Evolutionary conservation across 2,329 filamentous ascomycete genomes (phyloP), one percentile per base, ranked within the genome.

Genomic region (Berkeleyomyces basicola): DNA sequence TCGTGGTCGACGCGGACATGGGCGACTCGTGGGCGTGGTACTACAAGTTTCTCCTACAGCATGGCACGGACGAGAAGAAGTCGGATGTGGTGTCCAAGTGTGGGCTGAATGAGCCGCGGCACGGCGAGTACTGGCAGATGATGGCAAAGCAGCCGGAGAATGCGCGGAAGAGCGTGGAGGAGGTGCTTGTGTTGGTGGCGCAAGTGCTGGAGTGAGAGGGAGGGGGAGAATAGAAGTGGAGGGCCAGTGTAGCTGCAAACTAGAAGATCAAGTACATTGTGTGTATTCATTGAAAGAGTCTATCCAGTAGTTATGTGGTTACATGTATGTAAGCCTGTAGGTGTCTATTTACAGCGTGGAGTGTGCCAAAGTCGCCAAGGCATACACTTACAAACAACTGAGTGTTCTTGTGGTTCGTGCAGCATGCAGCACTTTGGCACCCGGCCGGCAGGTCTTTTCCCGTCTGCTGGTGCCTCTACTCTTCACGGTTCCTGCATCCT

Each of bases 11-110:
- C 70, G 83, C 86, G 43, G 91, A 97, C 72, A 76, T 84, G 59
- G 93, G 93, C 59, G 95, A 99, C 75, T 88, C 85, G 9, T 99
- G 95, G 95, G 92, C 90, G 23, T 99, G 92, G 92, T 99, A 96
- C 73, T 93, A 90, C 73, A 91, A 92, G 73, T 99, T 97, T 72
- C 71, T 97, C 67, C 72, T 84, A 67, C 89, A 96, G 77, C 91
- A 99, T 74, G 95, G 93, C 7, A 96, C 90, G 4, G 86, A 90
- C 63, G 92, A 96, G 77, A 99, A 97, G 84, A 80, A 87, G 69
- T 82, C 78, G 39, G 93, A 97, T 70, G 86, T 96, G 40, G 72
- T 96, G 4, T 78, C 78, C 63, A 96, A 95, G 75, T 91, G 88
- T 68, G 78, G 87, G 40, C 75, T 86, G 58, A 91, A 85, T 63